Base-by-base conservation (phyloP, 257 asterid genomes). In the Solanum peruvianum region DNA sequence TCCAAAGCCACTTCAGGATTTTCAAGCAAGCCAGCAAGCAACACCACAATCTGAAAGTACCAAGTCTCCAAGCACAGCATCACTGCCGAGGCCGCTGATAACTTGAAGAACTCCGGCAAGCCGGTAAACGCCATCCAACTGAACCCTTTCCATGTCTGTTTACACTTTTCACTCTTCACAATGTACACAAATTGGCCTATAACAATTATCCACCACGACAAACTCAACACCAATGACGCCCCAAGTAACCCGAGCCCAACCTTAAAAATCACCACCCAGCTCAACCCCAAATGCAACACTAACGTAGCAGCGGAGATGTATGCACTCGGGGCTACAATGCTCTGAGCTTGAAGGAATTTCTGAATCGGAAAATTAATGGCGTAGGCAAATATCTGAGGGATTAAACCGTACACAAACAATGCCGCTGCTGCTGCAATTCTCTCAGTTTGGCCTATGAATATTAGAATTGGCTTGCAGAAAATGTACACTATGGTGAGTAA, bases 1-100 rank as follows among this genome's bases (percentile, higher is more conserved):
- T 86, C 86, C 85, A 86, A 66, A 39, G 88, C 85, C 80, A 86
- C 67, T 42, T 86, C 88, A 10, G 88, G 88, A 77, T 86, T 80
- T 3, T 86, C 88, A 42, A 86, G 88, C 88, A 86, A 62, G 3
- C 88, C 88, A 21, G 88, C 88, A 23, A 86, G 76, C 81, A 86
- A 31, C 67, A 86, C 78, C 25, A 86, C 64, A 27, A 86, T 42
- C 41, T 86, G 88, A 42, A 86, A 62, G 45, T 86, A 86, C 88
- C 88, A 86, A 14, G 85, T 76, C 42, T 86, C 88, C 67, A 86
- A 78, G 33, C 88, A 86, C 27, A 86, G 41, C 88, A 86, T 86
- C 67, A 86, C 88, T 1, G 88, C 88, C 0, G 88, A 86, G 9
- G 88, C 64, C 1, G 86, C 88, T 14, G 88, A 86, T 27, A 86